Evolutionary conservation across 108 stramenopile genomes (phyloP).

Genomic region (Tribonema minus): DNA sequence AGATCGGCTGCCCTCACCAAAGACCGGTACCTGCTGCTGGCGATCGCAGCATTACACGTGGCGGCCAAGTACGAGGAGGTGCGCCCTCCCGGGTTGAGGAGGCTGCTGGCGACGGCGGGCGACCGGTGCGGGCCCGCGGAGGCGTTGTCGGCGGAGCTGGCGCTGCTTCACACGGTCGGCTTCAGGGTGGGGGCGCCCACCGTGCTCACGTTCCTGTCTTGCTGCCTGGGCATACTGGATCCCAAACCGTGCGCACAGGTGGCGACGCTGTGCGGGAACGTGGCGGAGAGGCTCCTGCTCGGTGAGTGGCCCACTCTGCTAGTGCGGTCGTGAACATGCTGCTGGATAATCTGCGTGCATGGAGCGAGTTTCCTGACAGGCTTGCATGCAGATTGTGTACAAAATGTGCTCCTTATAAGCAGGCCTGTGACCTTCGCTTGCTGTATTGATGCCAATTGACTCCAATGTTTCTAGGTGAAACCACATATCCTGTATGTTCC

Average conservation of each 20-base stretch:
- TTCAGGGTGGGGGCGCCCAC: background rate
- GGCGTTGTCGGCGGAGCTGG: background rate
- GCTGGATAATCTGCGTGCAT: too few relatives aligned
- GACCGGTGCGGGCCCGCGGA: background rate
- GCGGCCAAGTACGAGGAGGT: background rate
- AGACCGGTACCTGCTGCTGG: background rate
- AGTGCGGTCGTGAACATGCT: too few relatives aligned
- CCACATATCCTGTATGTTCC: too few relatives aligned
- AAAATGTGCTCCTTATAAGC: too few relatives aligned
- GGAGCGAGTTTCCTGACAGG: too few relatives aligned
- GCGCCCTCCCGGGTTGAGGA: background rate
- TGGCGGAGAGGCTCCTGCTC: background rate
- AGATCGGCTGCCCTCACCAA: background rate
- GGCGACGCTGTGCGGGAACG: background rate
- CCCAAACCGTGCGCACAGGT: background rate
- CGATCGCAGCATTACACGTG: background rate
- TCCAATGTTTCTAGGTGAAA: too few relatives aligned
- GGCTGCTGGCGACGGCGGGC: background rate
- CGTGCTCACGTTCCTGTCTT: background rate
- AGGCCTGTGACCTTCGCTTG: too few relatives aligned
- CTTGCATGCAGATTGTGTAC: too few relatives aligned
- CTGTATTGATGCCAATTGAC: too few relatives aligned
- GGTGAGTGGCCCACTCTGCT: too few relatives aligned
- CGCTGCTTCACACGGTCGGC: background rate
- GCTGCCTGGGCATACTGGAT: background rate